These are phyloP conservation scores for Metschnikowia corniflorae DNA, from an alignment of 805 yeast species.

Conservation along the genomic window DNA sequence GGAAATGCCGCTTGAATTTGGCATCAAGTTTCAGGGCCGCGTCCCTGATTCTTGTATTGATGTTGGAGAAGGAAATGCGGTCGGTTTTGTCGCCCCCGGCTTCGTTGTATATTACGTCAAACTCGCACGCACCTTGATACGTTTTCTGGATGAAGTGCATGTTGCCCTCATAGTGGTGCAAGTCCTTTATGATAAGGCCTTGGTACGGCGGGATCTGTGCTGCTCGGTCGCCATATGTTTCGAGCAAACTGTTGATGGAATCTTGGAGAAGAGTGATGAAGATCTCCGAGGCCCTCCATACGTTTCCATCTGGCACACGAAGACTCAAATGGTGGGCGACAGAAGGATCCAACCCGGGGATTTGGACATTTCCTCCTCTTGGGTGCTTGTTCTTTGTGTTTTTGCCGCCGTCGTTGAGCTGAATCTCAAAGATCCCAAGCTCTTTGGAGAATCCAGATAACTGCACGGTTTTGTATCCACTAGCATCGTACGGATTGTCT, in stretches of 20 bases:
- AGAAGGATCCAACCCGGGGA: constrained; percentile 51
- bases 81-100: constrained; percentile 38
- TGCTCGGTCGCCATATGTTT: constrained; percentile 19
- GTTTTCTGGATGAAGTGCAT: constrained; percentile 75
- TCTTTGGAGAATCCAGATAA: constrained; percentile 50
- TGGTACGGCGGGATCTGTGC: constrained; percentile 44
- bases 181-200: constrained; percentile 53
- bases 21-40: constrained; percentile 41
- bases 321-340: constrained; percentile 65
- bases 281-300: constrained; percentile 78
- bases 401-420: constrained; percentile 53
- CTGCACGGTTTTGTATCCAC: constrained; percentile 39
- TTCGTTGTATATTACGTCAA: constrained; percentile 60
- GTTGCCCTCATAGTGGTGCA: constrained; percentile 64
- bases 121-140: constrained; percentile 71
- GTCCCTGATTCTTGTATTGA: constrained; percentile 32
- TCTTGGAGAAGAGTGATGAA: constrained; percentile 69
- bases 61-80: constrained; percentile 33
- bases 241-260: constrained; percentile 48
- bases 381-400: constrained; percentile 41
- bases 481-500: constrained; percentile 23
- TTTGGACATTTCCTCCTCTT: constrained; percentile 20
- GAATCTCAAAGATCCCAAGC: constrained; percentile 63
- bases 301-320: constrained; percentile 63
- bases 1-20: constrained; percentile 51